A percentile compares a stretch with the other conserved stretches of the same genome.
phyloP scores from a whole-genome alignment of 2,329 filamentous ascomycete genomes.

The Aaosphaeria pasadenensis region DNA sequence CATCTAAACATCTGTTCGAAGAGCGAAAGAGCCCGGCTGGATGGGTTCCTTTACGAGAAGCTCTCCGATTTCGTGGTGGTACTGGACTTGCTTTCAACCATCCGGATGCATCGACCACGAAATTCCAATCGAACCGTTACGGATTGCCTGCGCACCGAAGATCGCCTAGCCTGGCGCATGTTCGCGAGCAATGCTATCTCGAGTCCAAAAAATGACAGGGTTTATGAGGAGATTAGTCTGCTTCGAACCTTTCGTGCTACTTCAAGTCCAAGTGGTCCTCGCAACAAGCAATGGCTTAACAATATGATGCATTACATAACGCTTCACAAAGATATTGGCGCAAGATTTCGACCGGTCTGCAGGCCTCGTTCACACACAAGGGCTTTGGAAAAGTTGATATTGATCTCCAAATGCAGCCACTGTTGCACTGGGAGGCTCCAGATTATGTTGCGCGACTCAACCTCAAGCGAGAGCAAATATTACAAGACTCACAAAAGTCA shows the following conservation, averaged over 20 bases:
- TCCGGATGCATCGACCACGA: constrained; percentile 11
- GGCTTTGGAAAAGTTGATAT: no score
- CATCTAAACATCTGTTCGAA: constrained; percentile 5
- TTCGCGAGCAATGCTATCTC: background rate
- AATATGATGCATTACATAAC: constrained; percentile 1
- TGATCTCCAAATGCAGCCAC: background rate
- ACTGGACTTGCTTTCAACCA: constrained; percentile 7
- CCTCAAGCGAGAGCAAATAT: constrained; percentile 3
- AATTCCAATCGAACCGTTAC: constrained; percentile 1
- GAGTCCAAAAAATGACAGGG: background rate
- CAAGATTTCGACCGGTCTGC: background rate
- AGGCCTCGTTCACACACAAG: background rate
- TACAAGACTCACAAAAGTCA: constrained; percentile 2
- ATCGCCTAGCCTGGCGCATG: constrained; percentile 7
- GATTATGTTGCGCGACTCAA: constrained; percentile 3
- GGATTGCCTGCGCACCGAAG: constrained; percentile 5
- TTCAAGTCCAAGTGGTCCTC: constrained; percentile 3
- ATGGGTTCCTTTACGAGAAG: constrained; percentile 11
- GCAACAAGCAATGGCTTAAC: constrained; percentile 5
- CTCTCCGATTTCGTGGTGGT: constrained; percentile 11
- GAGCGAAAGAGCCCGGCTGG: constrained; percentile 7
- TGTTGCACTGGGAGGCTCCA: constrained; percentile 2
- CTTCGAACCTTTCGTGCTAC: background rate
- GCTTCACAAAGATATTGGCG: constrained; percentile 7
- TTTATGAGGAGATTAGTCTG: no score